Base-by-base conservation (phyloP, 1,139 yeast genomes). In the Saccharomyces uvarum region DNA sequence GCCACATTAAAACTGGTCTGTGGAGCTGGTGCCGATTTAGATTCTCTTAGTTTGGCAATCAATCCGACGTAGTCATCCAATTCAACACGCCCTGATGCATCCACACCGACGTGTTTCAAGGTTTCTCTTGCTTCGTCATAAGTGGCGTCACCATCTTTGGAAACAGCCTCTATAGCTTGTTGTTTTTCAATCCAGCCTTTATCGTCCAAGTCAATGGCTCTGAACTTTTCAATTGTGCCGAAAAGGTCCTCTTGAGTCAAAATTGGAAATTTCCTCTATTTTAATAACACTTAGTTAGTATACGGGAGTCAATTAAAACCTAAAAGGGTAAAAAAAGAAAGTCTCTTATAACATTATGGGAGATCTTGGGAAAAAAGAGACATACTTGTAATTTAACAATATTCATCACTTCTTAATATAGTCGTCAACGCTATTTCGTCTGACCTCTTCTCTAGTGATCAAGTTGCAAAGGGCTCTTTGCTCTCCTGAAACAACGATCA, bases 171-270 rank as follows among this genome's bases (percentile, higher is more conserved):
- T 70, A 91, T 86, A 33, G 88, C 95, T 55, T 86, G 87, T 69
- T 87, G 91, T 74, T 91, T 93, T 67, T 91, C 97, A 46, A 86
- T 91, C 81, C 91, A 89, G n/a, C 99, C 99, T 64, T 86, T 84
- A 64, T 93, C 99, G 50, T 91, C 96, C 48, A 85, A 66, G 66
- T 93, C 99, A 63, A 95, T 86, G 58, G 77, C 75, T 65, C 96
- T 78, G 72, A 85, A 85, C 60, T 86, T 88, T 62, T 91, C 97
- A 64, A 93, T 88, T 56, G 93, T 80, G 49, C 76, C 79, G 70
- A 91, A 91, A 55, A 93, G 77, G 62, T 91, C 97, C 60, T 87
- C 88, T 72, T 91, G 99, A 46, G 84, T 81, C 61, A 93, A 78
- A 48, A 81, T 77, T 4, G 98, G 98, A 73, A 82, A 91, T 76